These are phyloP conservation scores for Fusarium subglutinans DNA, from an alignment of 2,329 filamentous ascomycete species.

Conservation along the genomic window DNA sequence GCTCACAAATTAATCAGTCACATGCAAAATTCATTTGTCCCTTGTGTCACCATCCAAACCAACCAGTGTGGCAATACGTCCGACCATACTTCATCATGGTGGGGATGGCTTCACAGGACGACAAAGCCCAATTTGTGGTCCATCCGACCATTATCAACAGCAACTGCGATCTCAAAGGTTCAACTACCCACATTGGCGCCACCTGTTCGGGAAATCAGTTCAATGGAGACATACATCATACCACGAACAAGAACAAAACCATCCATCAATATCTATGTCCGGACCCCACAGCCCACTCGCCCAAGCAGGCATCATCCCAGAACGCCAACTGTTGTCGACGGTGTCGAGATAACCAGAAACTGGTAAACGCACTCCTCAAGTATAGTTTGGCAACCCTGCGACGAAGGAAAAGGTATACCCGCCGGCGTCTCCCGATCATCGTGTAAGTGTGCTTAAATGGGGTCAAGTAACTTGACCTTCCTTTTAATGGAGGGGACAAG, in stretches of 20 bases:
- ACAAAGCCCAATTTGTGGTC: background rate
- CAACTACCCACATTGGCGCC: too few species aligned
- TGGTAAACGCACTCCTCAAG: background rate
- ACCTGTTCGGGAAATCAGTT: fast-evolving
- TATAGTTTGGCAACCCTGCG: background rate
- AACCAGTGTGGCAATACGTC: too few species aligned
- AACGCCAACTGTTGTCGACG: background rate
- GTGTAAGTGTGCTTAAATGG: background rate
- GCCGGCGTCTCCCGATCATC: fast-evolving
- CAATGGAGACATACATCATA: background rate
- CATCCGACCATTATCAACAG: background rate
- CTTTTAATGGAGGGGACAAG: fast-evolving
- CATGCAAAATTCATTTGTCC: background rate
- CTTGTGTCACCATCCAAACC: background rate
- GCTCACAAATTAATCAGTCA: too few species aligned
- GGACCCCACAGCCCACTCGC: background rate
- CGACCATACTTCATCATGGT: background rate
- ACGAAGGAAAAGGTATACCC: fast-evolving
- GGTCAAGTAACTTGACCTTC: background rate
- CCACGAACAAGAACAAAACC: too few species aligned
- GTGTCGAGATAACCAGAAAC: background rate
- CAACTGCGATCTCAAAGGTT: too few species aligned
- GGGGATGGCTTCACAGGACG: background rate
- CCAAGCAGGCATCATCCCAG: background rate
- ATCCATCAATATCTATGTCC: background rate